Conservation (phyloP, 169 alveolate genomes). For the Plasmodium blacklocki region DNA sequence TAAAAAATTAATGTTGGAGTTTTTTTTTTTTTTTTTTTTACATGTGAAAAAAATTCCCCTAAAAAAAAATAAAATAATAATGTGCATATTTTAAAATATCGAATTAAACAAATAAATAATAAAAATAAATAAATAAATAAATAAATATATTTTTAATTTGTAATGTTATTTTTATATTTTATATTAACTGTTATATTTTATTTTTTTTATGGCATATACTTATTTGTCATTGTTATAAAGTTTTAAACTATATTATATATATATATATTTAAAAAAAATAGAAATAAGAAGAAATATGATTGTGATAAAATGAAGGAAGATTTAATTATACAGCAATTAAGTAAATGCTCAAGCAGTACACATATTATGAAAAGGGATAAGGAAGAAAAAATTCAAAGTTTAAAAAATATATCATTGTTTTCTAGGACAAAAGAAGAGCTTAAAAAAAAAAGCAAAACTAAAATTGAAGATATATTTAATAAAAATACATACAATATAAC, state of each 20-base stretch:
- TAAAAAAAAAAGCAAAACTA: slow-evolving; percentile 24
- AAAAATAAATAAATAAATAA: too few relatives aligned
- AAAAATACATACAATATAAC: slow-evolving; percentile 15
- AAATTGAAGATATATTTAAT: slow-evolving; percentile 15
- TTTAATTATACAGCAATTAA: slow-evolving; percentile 23
- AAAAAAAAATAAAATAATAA: too few relatives aligned
- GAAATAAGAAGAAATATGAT: slow-evolving; percentile 13
- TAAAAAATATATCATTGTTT: slow-evolving; percentile 9
- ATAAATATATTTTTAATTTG: too few relatives aligned
- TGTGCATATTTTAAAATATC: too few relatives aligned
- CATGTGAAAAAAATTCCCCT: neutral
- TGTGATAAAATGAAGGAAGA: slow-evolving; percentile 49
- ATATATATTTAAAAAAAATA: neutral
- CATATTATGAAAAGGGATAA: slow-evolving; percentile 20
- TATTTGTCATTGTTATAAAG: too few relatives aligned
- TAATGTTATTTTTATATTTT: too few relatives aligned
- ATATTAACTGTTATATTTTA: too few relatives aligned
- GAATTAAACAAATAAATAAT: too few relatives aligned
- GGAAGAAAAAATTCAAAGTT: slow-evolving; percentile 1
- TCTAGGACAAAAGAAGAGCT: slow-evolving; percentile 10
- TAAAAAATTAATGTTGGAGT: neutral
- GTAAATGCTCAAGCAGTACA: slow-evolving; percentile 24
- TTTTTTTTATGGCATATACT: too few relatives aligned
- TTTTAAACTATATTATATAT: too few relatives aligned
- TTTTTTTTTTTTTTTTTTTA: neutral